These are phyloP conservation scores for Zygosaccharomyces kombuchaensis DNA, from an alignment of 805 yeast genomes.

Conservation along the genomic window DNA sequence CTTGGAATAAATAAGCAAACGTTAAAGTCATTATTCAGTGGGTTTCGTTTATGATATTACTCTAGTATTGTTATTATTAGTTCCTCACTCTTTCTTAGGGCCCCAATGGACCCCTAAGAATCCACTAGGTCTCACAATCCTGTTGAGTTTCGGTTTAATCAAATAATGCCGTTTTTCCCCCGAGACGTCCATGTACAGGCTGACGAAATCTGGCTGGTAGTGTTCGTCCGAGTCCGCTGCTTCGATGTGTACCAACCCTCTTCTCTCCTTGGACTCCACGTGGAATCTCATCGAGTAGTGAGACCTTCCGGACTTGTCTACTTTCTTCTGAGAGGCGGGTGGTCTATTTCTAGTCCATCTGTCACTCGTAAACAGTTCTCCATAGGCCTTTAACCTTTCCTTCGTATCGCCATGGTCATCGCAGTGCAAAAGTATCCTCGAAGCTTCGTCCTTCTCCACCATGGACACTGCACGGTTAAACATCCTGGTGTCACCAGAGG, in stretches of 20 bases:
- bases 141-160: constrained; percentile 56
- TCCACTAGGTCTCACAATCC: constrained; percentile 46
- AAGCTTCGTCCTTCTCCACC: constrained; percentile 62
- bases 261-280: constrained; percentile 63
- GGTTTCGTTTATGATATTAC: constrained; percentile 2
- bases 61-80: neutral
- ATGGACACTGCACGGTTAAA: constrained; percentile 81
- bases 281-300: constrained; percentile 82
- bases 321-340: constrained; percentile 52
- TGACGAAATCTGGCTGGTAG: constrained; percentile 63
- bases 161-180: constrained; percentile 65
- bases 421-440: constrained; percentile 55
- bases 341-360: constrained; percentile 90
- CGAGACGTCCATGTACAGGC: constrained; percentile 71
- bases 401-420: constrained; percentile 39
- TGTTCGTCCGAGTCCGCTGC: constrained; percentile 61
- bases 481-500: constrained; percentile 87
- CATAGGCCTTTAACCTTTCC: constrained; percentile 74
- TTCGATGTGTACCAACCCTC: constrained; percentile 74
- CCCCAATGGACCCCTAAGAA: constrained; percentile 88
- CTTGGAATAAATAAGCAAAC: constrained; percentile 2
- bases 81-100: constrained; percentile 49
- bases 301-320: constrained; percentile 73
- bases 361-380: constrained; percentile 60
- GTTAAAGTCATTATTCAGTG: constrained; percentile 4